Evolutionary conservation across 73 alveolate genomes (phyloP).

Genomic region (Paramecium caudatum): DNA sequence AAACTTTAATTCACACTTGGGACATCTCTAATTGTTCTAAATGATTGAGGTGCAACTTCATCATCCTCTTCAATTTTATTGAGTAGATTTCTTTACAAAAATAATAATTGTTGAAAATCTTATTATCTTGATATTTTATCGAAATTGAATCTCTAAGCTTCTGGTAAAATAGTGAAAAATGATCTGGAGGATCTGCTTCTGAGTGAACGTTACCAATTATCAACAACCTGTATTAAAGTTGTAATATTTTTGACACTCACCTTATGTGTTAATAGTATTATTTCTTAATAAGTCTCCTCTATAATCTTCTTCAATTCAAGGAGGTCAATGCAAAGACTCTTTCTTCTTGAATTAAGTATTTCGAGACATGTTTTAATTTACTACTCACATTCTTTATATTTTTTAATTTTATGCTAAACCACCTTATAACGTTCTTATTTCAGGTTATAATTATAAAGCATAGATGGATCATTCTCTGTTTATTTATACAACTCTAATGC

Average conservation of each 20-base stretch:
- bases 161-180: constrained; percentile 37
- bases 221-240: not conserved
- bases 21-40: not conserved
- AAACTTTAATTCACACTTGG: not conserved
- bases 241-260: not conserved
- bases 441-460: constrained; percentile 24
- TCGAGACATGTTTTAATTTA: not conserved
- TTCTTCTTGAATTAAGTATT: constrained; percentile 42
- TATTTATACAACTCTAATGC: constrained; percentile 2
- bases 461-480: constrained; percentile 52
- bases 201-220: not conserved
- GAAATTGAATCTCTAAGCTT: constrained; percentile 25
- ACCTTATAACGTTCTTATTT: not conserved
- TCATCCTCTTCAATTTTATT: not conserved
- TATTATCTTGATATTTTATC: not conserved
- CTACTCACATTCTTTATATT: constrained; percentile 31
- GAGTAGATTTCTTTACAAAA: not conserved
- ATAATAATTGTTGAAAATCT: not conserved
- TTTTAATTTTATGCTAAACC: not conserved
- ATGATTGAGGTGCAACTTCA: not conserved
- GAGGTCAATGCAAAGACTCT: constrained; percentile 32
- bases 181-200: not conserved
- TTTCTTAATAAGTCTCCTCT: not conserved
- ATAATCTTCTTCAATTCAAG: not conserved
- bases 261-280: constrained; percentile 1